Evolutionary conservation across 495 filamentous ascomycete species (phyloP).

Genomic region (Aspergillus sclerotioniger): DNA sequence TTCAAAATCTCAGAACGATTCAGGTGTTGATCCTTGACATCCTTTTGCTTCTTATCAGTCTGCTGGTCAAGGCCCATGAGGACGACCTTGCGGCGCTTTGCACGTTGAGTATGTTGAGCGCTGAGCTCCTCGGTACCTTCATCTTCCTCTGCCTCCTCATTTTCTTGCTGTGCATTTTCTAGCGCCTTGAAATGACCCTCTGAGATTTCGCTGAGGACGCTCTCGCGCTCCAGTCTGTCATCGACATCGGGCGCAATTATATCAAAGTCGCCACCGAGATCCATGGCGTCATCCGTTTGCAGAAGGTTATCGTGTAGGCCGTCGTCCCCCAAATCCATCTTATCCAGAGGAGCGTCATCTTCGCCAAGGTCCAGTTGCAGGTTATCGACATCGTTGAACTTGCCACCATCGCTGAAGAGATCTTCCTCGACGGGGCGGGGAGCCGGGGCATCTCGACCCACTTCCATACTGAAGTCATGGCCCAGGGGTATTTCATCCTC

Average conservation of each 20-base stretch:
- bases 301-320: conserved; percentile 30
- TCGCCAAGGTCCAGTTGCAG: conserved; percentile 54
- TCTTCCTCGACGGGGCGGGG: conserved; percentile 67
- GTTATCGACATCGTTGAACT: conserved; percentile 43
- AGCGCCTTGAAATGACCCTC: conserved; percentile 58
- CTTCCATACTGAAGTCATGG: conserved; percentile 69
- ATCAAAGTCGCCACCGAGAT: conserved; percentile 42
- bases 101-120: conserved; percentile 60
- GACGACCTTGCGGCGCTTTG: conserved; percentile 69
- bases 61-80: conserved; percentile 62
- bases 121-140: conserved; percentile 56
- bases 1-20: conserved; percentile 80
- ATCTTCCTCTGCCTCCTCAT: conserved; percentile 48
- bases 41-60: conserved; percentile 53
- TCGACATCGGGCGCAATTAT: conserved; percentile 53
- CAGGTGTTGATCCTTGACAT: conserved; percentile 76
- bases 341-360: conserved; percentile 46
- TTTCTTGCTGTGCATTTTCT: conserved; percentile 30
- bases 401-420: conserved; percentile 64
- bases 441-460: conserved; percentile 75
- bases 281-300: conserved; percentile 44
- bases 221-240: conserved; percentile 58
- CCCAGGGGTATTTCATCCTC: conserved; percentile 47
- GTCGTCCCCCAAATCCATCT: conserved; percentile 37
- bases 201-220: conserved; percentile 40